Evolutionary conservation across 257 asterid genomes (phyloP).

Genomic region (Solanum rostratum): DNA sequence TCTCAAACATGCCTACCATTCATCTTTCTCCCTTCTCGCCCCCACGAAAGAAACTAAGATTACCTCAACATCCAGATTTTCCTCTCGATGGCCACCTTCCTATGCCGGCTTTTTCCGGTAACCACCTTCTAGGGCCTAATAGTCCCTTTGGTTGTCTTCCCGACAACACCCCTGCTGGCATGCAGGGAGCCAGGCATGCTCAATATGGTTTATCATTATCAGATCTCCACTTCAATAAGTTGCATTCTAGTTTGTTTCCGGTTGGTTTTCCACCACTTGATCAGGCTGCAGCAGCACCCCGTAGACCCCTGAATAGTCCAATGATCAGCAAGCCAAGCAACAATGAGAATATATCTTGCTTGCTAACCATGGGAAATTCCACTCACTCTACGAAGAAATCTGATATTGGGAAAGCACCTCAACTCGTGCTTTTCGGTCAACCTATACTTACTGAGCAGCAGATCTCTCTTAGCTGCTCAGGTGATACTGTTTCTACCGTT

Average conservation of each 20-base stretch:
- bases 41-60: constrained; percentile 51
- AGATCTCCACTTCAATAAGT: constrained; percentile 39
- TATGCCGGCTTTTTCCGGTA: constrained; percentile 35
- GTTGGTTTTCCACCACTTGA: constrained; percentile 27
- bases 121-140: constrained; percentile 31
- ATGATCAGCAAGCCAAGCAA: constrained; percentile 13
- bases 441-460: constrained; percentile 61
- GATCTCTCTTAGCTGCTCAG: constrained; percentile 36
- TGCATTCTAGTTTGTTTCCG: constrained; percentile 36
- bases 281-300: constrained; percentile 11
- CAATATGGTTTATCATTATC: constrained; percentile 57
- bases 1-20: constrained; percentile 55
- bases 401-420: constrained; percentile 29
- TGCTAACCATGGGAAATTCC: constrained; percentile 51
- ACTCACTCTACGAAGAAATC: constrained; percentile 16
- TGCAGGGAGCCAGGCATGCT: constrained; percentile 99
- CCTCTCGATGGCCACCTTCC: constrained; percentile 46
- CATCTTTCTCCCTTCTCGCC: constrained; percentile 69
- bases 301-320: constrained; percentile 16
- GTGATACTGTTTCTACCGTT: constrained; percentile 33
- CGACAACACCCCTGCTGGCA: constrained; percentile 87
- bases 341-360: constrained; percentile 43
- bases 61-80: constrained; percentile 43
- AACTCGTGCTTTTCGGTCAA: constrained; percentile 58
- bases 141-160: constrained; percentile 52